phyloP scores from a whole-genome alignment of 208 protist species.

The Porcisia hertigi region DNA sequence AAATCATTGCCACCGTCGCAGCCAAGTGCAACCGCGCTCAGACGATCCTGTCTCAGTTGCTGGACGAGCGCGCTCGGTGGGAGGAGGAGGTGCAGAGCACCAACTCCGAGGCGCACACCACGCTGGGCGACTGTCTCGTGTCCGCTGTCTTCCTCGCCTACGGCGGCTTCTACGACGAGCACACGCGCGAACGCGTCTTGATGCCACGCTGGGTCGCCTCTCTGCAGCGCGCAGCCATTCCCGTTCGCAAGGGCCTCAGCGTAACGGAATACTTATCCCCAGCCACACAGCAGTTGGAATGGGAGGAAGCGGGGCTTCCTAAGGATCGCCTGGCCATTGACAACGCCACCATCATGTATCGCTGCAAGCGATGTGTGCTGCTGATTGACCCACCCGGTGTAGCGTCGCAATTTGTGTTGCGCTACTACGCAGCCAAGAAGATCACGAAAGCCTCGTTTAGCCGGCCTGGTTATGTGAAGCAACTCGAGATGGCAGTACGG shows the following conservation, averaged over 20 bases:
- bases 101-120: slow-evolving; percentile 82
- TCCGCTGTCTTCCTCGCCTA: slow-evolving; percentile 97
- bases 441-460: slow-evolving; percentile 95
- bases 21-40: slow-evolving; percentile 93
- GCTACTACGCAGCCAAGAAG: slow-evolving; percentile 76
- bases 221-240: slow-evolving; percentile 67
- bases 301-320: slow-evolving; percentile 94
- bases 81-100: slow-evolving; percentile 88
- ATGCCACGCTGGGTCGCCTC: slow-evolving; percentile 87
- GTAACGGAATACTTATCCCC: slow-evolving; percentile 94
- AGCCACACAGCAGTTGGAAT: slow-evolving; percentile 92
- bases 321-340: slow-evolving; percentile 97
- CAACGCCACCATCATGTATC: slow-evolving; percentile 98
- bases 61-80: slow-evolving; percentile 95
- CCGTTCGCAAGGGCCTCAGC: slow-evolving; percentile 55
- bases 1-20: slow-evolving; percentile 77
- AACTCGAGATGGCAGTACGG: slow-evolving; percentile 97
- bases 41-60: slow-evolving; percentile 91
- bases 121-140: slow-evolving; percentile 96
- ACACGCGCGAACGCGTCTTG: slow-evolving; percentile 81
- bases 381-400: slow-evolving; percentile 99
- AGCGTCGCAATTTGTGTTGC: slow-evolving; percentile 93
- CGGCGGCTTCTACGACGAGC: slow-evolving; percentile 98
- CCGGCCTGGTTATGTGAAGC: slow-evolving; percentile 97
- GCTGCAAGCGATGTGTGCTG: slow-evolving; percentile 95